A percentile compares a stretch with the other conserved stretches of the same genome.
Conservation (phyloP, 2,329 filamentous ascomycete species). For the Penicillium capsulatum region DNA sequence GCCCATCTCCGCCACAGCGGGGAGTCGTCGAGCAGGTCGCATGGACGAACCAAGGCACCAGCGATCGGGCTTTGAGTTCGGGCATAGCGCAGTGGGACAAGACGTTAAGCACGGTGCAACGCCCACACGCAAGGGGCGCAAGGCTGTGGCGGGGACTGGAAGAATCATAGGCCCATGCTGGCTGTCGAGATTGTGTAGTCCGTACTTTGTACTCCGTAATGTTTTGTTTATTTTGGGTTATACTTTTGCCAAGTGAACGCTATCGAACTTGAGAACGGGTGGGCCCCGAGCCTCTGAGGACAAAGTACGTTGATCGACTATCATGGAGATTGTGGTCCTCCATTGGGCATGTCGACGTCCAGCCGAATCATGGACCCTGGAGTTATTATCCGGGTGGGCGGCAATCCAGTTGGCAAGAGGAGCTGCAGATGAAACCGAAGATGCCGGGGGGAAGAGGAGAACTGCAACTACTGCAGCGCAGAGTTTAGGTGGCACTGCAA, state of each 20-base stretch:
- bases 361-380: not conserved
- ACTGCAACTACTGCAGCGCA: slow-evolving; percentile 1
- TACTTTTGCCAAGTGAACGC: slow-evolving; percentile 2
- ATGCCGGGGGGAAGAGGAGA: not conserved
- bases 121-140: slow-evolving; percentile 1
- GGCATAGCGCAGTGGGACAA: not conserved
- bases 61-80: not conserved
- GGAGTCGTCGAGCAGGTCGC: too few species aligned
- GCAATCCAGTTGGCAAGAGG: slow-evolving; percentile 7
- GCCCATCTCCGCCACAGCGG: too few species aligned
- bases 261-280: not conserved
- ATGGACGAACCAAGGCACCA: slow-evolving; percentile 5
- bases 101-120: too few species aligned
- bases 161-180: too few species aligned
- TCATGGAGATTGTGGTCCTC: too few species aligned
- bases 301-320: too few species aligned
- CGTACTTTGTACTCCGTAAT: too few species aligned
- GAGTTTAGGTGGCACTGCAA: not conserved
- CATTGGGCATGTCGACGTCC: too few species aligned
- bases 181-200: too few species aligned
- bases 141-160: too few species aligned
- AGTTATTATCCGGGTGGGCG: slow-evolving; percentile 1
- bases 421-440: not conserved
- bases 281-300: too few species aligned
- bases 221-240: too few species aligned